These are phyloP conservation scores for Fraxinus floribunda DNA, from an alignment of 305 asterid species.

Conservation along the genomic window DNA sequence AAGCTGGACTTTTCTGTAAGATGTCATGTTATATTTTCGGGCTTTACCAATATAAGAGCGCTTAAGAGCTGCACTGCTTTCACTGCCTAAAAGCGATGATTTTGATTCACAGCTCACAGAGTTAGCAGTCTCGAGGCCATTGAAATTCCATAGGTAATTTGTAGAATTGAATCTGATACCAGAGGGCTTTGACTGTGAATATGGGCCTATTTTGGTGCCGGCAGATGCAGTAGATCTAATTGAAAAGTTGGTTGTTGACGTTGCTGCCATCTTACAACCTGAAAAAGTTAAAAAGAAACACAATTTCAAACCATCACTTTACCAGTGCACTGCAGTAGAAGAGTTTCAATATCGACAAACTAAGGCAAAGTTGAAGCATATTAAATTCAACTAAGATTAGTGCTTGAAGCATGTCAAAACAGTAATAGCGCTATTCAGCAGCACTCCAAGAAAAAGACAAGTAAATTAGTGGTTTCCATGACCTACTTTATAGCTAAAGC, in stretches of 20 bases:
- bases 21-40: constrained; percentile 32
- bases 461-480: background rate
- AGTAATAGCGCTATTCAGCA: background rate
- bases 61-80: constrained; percentile 40
- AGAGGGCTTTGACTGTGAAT: constrained; percentile 46
- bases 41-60: constrained; percentile 39
- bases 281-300: constrained; percentile 21
- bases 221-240: constrained; percentile 51
- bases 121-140: constrained; percentile 53
- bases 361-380: background rate
- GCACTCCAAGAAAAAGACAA: background rate
- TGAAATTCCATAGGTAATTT: constrained; percentile 43
- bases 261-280: constrained; percentile 64
- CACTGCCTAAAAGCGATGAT: constrained; percentile 53
- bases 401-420: background rate
- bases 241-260: constrained; percentile 61
- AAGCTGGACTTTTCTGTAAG: constrained; percentile 47
- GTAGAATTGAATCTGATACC: constrained; percentile 47
- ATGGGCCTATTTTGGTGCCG: constrained; percentile 40
- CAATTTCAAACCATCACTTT: background rate
- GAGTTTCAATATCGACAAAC: background rate
- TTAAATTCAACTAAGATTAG: background rate
- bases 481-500: background rate
- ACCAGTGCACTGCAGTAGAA: background rate
- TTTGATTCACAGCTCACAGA: constrained; percentile 40